phyloP scores from a whole-genome alignment of 129 eudicot species.

The Escallonia herrerae region DNA sequence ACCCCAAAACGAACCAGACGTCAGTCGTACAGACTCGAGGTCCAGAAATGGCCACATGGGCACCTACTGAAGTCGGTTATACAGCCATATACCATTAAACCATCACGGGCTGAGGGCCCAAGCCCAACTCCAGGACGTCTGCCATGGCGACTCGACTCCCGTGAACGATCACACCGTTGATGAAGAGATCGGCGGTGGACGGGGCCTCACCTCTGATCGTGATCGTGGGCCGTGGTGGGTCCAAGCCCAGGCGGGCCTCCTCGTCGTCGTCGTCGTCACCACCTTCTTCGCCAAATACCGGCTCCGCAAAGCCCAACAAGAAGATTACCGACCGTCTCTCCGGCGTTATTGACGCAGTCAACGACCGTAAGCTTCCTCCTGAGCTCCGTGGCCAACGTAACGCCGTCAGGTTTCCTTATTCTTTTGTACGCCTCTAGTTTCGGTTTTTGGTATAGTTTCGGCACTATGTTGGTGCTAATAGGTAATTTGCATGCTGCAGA shows the following conservation, averaged over 20 bases:
- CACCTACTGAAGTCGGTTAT: too few relatives aligned
- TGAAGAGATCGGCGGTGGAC: not conserved
- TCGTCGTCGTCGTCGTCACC: conserved; percentile 40
- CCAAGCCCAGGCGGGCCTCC: conserved; percentile 23
- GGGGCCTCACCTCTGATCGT: conserved; percentile 12
- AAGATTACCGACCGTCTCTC: conserved; percentile 57
- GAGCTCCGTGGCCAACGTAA: conserved; percentile 92
- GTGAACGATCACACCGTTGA: conserved; percentile 5
- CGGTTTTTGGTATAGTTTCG: too few relatives aligned
- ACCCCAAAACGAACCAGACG: too few relatives aligned
- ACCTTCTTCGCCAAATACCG: conserved; percentile 7
- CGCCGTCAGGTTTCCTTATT: conserved; percentile 47
- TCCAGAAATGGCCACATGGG: too few relatives aligned
- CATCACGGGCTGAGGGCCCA: not conserved
- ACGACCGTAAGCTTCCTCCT: conserved; percentile 88
- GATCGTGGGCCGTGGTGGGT: conserved; percentile 1
- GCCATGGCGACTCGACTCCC: conserved; percentile 27
- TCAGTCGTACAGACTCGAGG: too few relatives aligned
- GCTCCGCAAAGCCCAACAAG: conserved; percentile 27
- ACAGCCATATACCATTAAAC: too few relatives aligned
- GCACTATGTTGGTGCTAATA: too few relatives aligned
- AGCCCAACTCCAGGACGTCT: not conserved
- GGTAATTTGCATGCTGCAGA: too few relatives aligned
- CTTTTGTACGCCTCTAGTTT: not conserved
- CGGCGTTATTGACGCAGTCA: conserved; percentile 76